Evolutionary conservation across 2,329 filamentous ascomycete genomes (phyloP).

Genomic region (Chaetothyriales sp.): DNA sequence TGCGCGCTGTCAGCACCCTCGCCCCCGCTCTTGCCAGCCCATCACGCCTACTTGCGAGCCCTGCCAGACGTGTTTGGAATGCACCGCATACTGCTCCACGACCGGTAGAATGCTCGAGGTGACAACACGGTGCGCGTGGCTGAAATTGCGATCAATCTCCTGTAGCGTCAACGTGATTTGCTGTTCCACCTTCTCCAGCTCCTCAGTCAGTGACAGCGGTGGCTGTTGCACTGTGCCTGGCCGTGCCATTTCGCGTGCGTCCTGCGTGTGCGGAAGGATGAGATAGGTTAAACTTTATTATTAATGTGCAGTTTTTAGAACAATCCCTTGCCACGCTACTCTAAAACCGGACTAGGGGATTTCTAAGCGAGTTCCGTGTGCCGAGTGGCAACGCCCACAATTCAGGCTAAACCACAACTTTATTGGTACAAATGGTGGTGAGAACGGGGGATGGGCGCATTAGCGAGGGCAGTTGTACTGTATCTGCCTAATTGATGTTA

Average conservation of each 20-base stretch:
- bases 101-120: constrained; percentile 84
- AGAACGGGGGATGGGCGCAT: too few species aligned
- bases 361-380: too few species aligned
- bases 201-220: constrained; percentile 70
- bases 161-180: constrained; percentile 79
- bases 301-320: too few species aligned
- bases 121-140: constrained; percentile 87
- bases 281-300: too few species aligned
- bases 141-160: constrained; percentile 99
- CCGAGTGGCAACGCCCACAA: too few species aligned
- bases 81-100: constrained; percentile 87
- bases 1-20: constrained; percentile 23
- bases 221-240: constrained; percentile 22
- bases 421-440: too few species aligned
- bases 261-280: background rate
- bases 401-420: too few species aligned
- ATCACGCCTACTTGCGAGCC: constrained; percentile 61
- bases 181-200: constrained; percentile 89
- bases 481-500: too few species aligned
- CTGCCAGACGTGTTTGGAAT: constrained; percentile 90
- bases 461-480: too few species aligned
- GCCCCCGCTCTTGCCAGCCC: background rate
- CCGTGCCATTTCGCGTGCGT: constrained; percentile 9
- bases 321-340: too few species aligned
- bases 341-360: too few species aligned